A percentile compares a stretch with the other conserved stretches of the same genome.
Evolutionary conservation across 139 green algal species (phyloP).

Genomic region (Micromonas pusilla): DNA sequence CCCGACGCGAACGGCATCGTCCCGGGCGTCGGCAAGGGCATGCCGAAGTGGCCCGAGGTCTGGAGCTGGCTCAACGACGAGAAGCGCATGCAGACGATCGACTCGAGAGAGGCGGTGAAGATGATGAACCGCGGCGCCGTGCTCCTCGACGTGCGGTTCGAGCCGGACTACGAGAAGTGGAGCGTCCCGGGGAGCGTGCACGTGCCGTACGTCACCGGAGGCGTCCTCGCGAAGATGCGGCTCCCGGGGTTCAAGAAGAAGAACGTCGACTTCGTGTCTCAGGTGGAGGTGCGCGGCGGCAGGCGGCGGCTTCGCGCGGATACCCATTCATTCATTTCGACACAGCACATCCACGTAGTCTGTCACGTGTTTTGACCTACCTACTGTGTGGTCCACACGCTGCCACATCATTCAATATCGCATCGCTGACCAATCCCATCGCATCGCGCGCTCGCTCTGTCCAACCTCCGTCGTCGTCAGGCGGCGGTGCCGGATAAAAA

Average conservation of each 20-base stretch:
- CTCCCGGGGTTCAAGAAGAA: conserved; percentile 20
- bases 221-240: not conserved
- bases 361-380: no score
- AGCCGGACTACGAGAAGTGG: conserved; percentile 28
- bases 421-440: no score
- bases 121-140: not conserved
- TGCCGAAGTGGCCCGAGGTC: not conserved
- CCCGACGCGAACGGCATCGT: conserved; percentile 7
- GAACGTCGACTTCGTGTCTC: conserved; percentile 10
- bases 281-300: not conserved
- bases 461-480: not conserved
- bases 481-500: not conserved
- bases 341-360: no score
- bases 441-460: no score
- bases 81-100: conserved; percentile 15
- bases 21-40: not conserved
- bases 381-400: no score
- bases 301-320: no score
- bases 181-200: conserved; percentile 4
- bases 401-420: no score
- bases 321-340: no score
- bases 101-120: not conserved
- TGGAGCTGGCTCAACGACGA: not conserved
- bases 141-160: conserved; percentile 27
- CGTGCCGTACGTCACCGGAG: conserved; percentile 21